Conservation (phyloP, 2,329 filamentous ascomycete genomes). For the Epichloe coenophiala region DNA sequence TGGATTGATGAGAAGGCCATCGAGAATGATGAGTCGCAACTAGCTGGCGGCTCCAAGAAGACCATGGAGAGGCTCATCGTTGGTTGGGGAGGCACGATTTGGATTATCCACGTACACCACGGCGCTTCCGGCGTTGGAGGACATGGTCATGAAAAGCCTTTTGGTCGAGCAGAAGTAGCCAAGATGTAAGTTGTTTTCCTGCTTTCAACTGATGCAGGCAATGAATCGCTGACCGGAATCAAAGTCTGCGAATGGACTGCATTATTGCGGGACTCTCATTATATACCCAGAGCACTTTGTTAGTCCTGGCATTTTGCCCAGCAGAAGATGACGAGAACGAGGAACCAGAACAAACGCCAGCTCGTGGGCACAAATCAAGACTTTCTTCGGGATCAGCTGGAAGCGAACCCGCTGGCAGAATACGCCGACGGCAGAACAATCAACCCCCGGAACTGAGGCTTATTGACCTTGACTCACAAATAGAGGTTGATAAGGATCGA, state of each 20-base stretch:
- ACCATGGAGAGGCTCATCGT: slow-evolving; percentile 68
- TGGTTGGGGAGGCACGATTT: slow-evolving; percentile 91
- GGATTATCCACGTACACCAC: slow-evolving; percentile 84
- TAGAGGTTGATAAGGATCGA: slow-evolving; percentile 77
- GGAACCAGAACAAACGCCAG: slow-evolving; percentile 11
- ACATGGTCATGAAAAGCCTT: slow-evolving; percentile 53
- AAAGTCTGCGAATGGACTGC: slow-evolving; percentile 84
- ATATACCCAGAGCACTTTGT: slow-evolving; percentile 82
- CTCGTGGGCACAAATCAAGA: slow-evolving; percentile 26
- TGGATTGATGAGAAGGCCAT: slow-evolving; percentile 82
- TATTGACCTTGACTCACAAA: slow-evolving; percentile 76
- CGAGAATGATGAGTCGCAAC: slow-evolving; percentile 49
- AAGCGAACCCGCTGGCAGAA: slow-evolving; percentile 50
- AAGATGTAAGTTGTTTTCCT: slow-evolving; percentile 57
- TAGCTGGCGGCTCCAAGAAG: neutral
- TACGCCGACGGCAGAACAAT: slow-evolving; percentile 62
- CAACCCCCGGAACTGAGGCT: slow-evolving; percentile 84
- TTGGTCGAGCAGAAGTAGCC: slow-evolving; percentile 76
- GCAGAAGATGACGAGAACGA: slow-evolving; percentile 51
- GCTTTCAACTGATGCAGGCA: neutral
- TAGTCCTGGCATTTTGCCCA: slow-evolving; percentile 82
- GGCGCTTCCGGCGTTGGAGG: slow-evolving; percentile 54
- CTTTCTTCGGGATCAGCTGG: slow-evolving; percentile 33
- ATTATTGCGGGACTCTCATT: slow-evolving; percentile 94
- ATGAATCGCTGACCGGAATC: neutral